These are phyloP conservation scores for Discostella stelligera DNA, from an alignment of 352 stramenopile species.

Conservation along the genomic window DNA sequence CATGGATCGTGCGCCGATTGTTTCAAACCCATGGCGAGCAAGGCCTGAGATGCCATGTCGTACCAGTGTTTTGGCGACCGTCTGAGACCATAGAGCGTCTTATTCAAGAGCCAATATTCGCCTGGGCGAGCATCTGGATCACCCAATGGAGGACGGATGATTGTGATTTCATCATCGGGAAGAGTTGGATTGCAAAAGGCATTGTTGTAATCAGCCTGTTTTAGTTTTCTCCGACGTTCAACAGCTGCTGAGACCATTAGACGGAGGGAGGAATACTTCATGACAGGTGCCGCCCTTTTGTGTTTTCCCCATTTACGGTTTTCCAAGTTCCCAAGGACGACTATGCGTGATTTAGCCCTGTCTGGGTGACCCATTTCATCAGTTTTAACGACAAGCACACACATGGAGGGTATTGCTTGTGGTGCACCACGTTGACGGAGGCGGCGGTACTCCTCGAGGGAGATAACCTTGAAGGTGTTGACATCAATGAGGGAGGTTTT, in stretches of 20 bases:
- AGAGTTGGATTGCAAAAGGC: conserved; percentile 21
- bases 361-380: conserved; percentile 34
- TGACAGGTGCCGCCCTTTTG: conserved; percentile 18
- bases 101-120: conserved; percentile 29
- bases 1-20: conserved; percentile 23
- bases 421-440: neutral
- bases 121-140: conserved; percentile 9
- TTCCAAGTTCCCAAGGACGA: conserved; percentile 30
- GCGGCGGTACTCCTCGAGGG: conserved; percentile 6
- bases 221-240: neutral
- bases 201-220: conserved; percentile 38
- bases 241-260: conserved; percentile 12
- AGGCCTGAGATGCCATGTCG: conserved; percentile 21
- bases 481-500: conserved; percentile 11
- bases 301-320: conserved; percentile 3
- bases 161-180: conserved; percentile 18
- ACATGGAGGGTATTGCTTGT: conserved; percentile 37
- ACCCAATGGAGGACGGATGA: conserved; percentile 15
- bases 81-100: conserved; percentile 42
- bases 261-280: neutral
- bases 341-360: conserved; percentile 51
- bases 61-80: conserved; percentile 37
- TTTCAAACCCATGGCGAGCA: conserved; percentile 21
- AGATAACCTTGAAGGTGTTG: conserved; percentile 5
- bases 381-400: conserved; percentile 41